Conservation (phyloP, 2,329 filamentous ascomycete genomes). For the Xylaria hypoxylon region DNA sequence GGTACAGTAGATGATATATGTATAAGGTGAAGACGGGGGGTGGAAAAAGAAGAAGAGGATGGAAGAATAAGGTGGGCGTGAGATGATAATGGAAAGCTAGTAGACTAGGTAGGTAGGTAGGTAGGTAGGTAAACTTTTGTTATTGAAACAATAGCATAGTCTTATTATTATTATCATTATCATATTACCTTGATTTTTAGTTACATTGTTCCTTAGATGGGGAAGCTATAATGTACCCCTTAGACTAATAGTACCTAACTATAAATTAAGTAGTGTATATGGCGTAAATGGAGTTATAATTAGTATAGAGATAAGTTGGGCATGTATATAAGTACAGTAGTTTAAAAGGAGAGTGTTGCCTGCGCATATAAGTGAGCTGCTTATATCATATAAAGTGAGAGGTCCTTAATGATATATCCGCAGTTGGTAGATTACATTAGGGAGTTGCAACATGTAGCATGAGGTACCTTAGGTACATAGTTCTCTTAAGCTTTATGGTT, state of each 20-base stretch:
- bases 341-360: background rate
- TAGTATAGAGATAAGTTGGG: conserved; percentile 11
- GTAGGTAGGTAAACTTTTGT: conserved; percentile 13
- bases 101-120: conserved; percentile 5
- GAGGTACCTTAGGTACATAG: background rate
- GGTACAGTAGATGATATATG: background rate
- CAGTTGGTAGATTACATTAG: background rate
- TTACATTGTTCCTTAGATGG: conserved; percentile 25
- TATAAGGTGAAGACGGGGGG: background rate
- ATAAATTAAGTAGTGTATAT: conserved; percentile 7
- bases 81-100: conserved; percentile 12
- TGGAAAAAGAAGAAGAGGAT: background rate
- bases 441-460: background rate
- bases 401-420: conserved; percentile 17
- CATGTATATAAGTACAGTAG: background rate
- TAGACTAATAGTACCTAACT: background rate
- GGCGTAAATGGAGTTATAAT: conserved; percentile 24
- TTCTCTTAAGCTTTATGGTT: no score
- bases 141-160: conserved; percentile 22
- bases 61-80: background rate
- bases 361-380: conserved; percentile 5
- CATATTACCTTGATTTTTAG: conserved; percentile 8
- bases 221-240: conserved; percentile 20
- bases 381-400: conserved; percentile 14
- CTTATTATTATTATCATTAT: conserved; percentile 1